Conservation (phyloP, 768 basidiomycete genomes). For the Stropharia rugosoannulata region DNA sequence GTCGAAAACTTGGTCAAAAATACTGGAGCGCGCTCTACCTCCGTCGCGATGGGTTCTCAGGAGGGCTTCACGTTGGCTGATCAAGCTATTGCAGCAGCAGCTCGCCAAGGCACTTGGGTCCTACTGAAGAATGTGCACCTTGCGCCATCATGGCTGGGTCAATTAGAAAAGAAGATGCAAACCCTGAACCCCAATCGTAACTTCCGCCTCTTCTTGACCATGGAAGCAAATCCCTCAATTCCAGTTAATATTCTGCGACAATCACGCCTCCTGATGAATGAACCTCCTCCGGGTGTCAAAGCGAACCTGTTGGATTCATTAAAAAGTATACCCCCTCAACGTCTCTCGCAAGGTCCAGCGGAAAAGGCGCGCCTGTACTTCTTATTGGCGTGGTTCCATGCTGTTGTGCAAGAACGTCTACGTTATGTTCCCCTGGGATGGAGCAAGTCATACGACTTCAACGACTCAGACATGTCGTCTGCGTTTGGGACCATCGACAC, state of each 20-base stretch:
- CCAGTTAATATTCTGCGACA: constrained; percentile 96
- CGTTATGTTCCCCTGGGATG: constrained; percentile 96
- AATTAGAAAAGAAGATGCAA: constrained; percentile 94
- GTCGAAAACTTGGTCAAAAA: constrained; percentile 86
- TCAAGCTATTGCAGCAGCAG: constrained; percentile 91
- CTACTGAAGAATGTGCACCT: constrained; percentile 97
- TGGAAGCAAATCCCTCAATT: constrained; percentile 95
- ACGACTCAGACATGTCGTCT: constrained; percentile 95
- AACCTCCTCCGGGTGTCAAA: constrained; percentile 95
- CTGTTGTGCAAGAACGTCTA: constrained; percentile 93
- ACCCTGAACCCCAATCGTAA: constrained; percentile 84
- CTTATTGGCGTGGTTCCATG: constrained; percentile 98
- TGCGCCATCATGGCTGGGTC: constrained; percentile 93
- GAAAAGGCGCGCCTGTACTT: constrained; percentile 95
- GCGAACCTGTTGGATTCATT: constrained; percentile 94
- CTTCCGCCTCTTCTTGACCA: constrained; percentile 97
- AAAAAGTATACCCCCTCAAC: constrained; percentile 64
- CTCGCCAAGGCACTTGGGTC: constrained; percentile 94
- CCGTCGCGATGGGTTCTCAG: constrained; percentile 97
- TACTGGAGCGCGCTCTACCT: constrained; percentile 73
- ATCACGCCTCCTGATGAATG: constrained; percentile 97
- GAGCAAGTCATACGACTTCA: constrained; percentile 98
- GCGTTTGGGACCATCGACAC: constrained; percentile 90
- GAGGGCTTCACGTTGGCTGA: constrained; percentile 97
- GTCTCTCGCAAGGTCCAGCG: constrained; percentile 81